Evolutionary conservation across 2,329 filamentous ascomycete genomes (phyloP), one percentile per base, ranked within the genome.

Genomic region (Xylariaceae sp.): DNA sequence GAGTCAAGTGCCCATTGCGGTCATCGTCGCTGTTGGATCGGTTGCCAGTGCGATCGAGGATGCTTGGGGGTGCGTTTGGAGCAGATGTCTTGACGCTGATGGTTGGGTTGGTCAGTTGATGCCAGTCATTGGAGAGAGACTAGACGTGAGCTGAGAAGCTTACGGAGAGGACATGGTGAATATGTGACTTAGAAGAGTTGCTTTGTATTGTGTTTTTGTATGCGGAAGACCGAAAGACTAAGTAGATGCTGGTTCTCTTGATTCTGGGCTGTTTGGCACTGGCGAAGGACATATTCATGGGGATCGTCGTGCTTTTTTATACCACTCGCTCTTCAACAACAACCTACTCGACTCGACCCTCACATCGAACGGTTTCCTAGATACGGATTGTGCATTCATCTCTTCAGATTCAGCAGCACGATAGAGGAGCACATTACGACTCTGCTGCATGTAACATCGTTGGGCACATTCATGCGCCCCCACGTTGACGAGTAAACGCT

Each of bases 91-190:
- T 62, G 48, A 59, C 51, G 43, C 62, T 65, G 31, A n/a, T 36
- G 16, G n/a, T n/a, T 33, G 48, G 53, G 31, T 55, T 44, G 28
- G 36, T 49, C 45, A 52, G 34, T 48, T 31, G 22, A 28, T 28
- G 42, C n/a, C 3, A 39, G 42, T 19, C 18, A 14, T 19, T 31
- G 43, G 4, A 14, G 12, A 14, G 41, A 31, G 5, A 3, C 14
- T 36, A 13, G 45, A 47, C 31, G 36, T 16, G 1, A 17, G 39
- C 18, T 2, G 13, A 22, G 10, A 5, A 4, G 59, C 63, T 59
- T 36, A 65, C 63, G 59, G 60, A 46, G 63, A 62, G 59, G 63
- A 59, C 63, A 65, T 65, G 53, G 14, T 62, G 48, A 44, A 31
- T 16, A 6, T 33, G 28, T 43, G 41, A 22, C 22, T 13, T 18